Evolutionary conservation across 225 moss, liverwort and hornwort species (phyloP).

Genomic region (Pseudoscleropodium purum): DNA sequence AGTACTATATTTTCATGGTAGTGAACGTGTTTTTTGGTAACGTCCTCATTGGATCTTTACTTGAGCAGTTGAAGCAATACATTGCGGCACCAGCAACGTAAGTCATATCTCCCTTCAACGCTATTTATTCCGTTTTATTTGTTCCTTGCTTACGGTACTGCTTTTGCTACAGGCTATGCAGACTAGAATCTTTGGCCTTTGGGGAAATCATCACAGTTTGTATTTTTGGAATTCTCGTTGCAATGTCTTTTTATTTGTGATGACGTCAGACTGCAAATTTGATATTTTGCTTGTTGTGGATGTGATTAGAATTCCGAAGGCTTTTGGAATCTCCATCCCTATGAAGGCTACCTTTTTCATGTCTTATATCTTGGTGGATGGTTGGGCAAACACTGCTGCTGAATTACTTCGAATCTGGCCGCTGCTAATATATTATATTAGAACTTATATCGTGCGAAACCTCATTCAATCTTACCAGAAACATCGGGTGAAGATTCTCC

Average conservation of each 20-base stretch:
- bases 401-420: conserved; percentile 53
- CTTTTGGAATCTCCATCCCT: conserved; percentile 60
- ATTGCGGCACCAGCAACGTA: conserved; percentile 55
- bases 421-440: conserved; percentile 17
- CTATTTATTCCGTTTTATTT: background rate
- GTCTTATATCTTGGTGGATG: conserved; percentile 68
- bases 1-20: conserved; percentile 67
- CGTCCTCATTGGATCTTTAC: conserved; percentile 54
- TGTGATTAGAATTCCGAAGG: conserved; percentile 52
- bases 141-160: background rate
- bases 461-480: conserved; percentile 13
- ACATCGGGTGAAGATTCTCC: conserved; percentile 54
- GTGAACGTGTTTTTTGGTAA: conserved; percentile 83
- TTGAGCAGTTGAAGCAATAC: conserved; percentile 71
- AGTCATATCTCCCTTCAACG: background rate
- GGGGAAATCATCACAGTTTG: background rate
- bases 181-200: background rate
- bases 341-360: conserved; percentile 84
- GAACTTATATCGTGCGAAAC: conserved; percentile 38
- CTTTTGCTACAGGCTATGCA: background rate
- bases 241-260: background rate
- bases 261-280: background rate
- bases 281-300: background rate
- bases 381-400: conserved; percentile 67
- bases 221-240: background rate